Evolutionary conservation across 345 rosid genomes (phyloP).

Genomic region (Pseudoturritis turrita): DNA sequence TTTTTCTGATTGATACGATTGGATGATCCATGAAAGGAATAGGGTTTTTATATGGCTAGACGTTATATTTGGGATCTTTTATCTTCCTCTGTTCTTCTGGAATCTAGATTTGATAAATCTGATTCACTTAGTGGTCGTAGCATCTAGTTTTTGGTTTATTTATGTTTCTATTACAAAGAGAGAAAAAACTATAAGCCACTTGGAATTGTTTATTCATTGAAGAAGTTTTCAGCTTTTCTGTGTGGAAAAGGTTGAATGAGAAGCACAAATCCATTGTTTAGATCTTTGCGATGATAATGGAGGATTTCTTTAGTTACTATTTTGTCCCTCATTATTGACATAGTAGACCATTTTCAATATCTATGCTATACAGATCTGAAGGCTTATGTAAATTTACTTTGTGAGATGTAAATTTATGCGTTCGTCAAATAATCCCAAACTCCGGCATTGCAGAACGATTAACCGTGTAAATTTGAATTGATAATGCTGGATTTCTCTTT

Average conservation of each 20-base stretch:
- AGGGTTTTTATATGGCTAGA: constrained; percentile 12
- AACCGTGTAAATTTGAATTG: neutral
- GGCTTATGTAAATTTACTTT: too few species aligned
- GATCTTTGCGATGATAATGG: neutral
- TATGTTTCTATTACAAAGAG: neutral
- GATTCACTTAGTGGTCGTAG: constrained; percentile 17
- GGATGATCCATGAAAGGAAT: neutral
- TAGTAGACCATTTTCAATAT: neutral
- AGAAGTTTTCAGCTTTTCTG: neutral
- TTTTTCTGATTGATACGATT: neutral
- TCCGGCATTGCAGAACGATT: too few species aligned
- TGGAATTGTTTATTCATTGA: neutral
- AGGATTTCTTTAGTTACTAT: neutral
- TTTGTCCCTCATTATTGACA: neutral
- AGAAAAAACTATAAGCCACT: neutral
- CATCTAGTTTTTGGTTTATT: constrained; percentile 12
- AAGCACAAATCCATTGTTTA: neutral
- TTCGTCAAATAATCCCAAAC: too few species aligned
- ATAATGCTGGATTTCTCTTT: neutral
- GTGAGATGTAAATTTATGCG: too few species aligned
- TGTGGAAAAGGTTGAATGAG: neutral
- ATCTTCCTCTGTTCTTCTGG: neutral
- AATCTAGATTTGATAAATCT: constrained; percentile 20
- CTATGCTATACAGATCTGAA: too few species aligned
- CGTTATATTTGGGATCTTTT: neutral